Evolutionary conservation across 202 grass and related monocot species (phyloP).

Genomic region (Dendrocalamus latiflorus): DNA sequence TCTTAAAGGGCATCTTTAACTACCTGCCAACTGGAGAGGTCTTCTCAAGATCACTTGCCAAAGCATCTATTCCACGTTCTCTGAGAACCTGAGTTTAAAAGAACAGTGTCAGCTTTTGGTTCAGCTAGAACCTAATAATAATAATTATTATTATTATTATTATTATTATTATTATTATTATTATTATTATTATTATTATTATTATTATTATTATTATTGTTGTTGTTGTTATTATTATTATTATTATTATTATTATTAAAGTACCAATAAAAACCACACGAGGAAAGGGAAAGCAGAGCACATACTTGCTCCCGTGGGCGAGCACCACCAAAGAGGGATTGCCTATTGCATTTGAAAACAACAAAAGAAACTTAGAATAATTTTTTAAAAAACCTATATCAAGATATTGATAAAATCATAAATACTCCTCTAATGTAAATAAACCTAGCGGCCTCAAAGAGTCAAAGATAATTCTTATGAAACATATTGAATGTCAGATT

Average conservation of each 20-base stretch:
- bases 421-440: too few species aligned
- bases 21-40: slow-evolving; percentile 65
- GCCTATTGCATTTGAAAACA: slow-evolving; percentile 42
- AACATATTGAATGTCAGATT: neutral
- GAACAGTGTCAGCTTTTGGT: slow-evolving; percentile 4
- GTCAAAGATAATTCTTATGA: neutral
- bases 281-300: neutral
- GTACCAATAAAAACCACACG: neutral
- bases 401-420: neutral
- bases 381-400: too few species aligned
- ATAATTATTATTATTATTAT: too few species aligned
- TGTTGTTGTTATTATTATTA: too few species aligned
- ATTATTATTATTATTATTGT: too few species aligned
- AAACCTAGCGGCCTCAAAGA: too few species aligned
- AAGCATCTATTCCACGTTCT: slow-evolving; percentile 78
- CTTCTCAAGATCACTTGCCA: slow-evolving; percentile 57
- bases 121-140: too few species aligned
- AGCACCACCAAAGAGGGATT: slow-evolving; percentile 83
- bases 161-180: too few species aligned
- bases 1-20: slow-evolving; percentile 7
- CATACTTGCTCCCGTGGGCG: slow-evolving; percentile 85
- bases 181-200: too few species aligned
- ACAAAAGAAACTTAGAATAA: slow-evolving; percentile 14
- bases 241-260: too few species aligned
- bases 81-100: slow-evolving; percentile 77